Base-by-base conservation (phyloP, 2,329 filamentous ascomycete genomes). In the Sporothrix globosa region DNA sequence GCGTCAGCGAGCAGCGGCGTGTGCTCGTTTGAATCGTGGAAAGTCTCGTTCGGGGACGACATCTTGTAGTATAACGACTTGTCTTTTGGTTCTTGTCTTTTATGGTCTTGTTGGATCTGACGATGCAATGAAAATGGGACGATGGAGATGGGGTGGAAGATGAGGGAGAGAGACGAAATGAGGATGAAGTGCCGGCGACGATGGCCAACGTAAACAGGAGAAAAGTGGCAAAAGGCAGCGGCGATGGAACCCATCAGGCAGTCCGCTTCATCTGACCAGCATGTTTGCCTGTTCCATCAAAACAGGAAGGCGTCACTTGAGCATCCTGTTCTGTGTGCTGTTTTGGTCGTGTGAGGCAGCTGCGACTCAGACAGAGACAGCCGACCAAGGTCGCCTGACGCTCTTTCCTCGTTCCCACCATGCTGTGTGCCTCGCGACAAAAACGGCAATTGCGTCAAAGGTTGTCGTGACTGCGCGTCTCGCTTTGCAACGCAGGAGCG, bases 21-120 rank as follows among this genome's bases (percentile, higher is more conserved):
- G n/a, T 67, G 65, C 65, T 67, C 65, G 10, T 34, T 41, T 2
- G 65, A 27, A 21, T 24, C 65, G 65, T 67, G n/a, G 34, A n/a
- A n/a, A 1, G 48, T 50, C 17, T 21, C 48, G 19, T 50, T 48
- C 3, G 44, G 48, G 3, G 21, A 50, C 60, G 30, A 14, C n/a
- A 39, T 46, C 11, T 46, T 10, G 21, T 7, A 10, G 48, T 30
- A 13, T 39, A 11, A 3, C 7, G 56, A 44, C 19, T 17, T 44
- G 56, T 21, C 21, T 17, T 44, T 17, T 7, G 34, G 34, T 34
- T 7, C 34, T 21, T 21, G 56, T 41, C 30, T 17, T 17, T 58
- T 14, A n/a, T 39, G 54, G 17, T 56, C 24, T 58, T 58, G 27
- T 9, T 58, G 14, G 24, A 2, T 17, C 2, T 6, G 44, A 34